Conservation (phyloP, 805 yeast species). For the Lachancea sp. region DNA sequence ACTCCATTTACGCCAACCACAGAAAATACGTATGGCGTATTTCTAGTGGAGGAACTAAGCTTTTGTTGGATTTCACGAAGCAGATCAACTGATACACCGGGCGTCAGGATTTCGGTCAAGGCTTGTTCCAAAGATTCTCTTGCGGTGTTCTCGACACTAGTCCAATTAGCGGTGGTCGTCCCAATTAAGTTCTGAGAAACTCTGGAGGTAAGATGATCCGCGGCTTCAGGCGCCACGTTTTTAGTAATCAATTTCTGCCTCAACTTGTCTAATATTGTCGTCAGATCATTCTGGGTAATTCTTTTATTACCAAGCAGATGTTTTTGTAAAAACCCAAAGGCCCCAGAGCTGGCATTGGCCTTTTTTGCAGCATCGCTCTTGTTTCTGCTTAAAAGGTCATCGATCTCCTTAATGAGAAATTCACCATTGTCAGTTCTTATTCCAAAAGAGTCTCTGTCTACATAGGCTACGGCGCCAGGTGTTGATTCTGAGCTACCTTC, state of each 20-base stretch:
- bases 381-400: constrained; percentile 32
- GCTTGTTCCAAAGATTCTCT: constrained; percentile 56
- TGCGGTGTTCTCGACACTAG: constrained; percentile 67
- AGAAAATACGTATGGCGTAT: constrained; percentile 84
- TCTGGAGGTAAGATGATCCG: constrained; percentile 60
- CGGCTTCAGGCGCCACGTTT: constrained; percentile 88
- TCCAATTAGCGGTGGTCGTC: constrained; percentile 64
- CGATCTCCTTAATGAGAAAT: constrained; percentile 60
- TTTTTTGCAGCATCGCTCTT: constrained; percentile 10
- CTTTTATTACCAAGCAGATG: constrained; percentile 65
- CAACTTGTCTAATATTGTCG: constrained; percentile 57
- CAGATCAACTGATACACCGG: constrained; percentile 83
- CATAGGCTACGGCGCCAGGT: constrained; percentile 18
- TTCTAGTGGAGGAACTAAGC: constrained; percentile 21
- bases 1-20: constrained; percentile 98
- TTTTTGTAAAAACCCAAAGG: constrained; percentile 51
- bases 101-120: constrained; percentile 74
- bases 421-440: constrained; percentile 44
- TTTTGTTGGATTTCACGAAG: constrained; percentile 67
- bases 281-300: constrained; percentile 56
- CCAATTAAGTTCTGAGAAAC: constrained; percentile 68
- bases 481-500: constrained; percentile 18
- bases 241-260: constrained; percentile 73
- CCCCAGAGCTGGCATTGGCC: constrained; percentile 28
- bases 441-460: constrained; percentile 36